A percentile compares a stretch with the other conserved stretches of the same genome.
Conservation (phyloP, 352 stramenopile genomes). For the Pythium insidiosum region DNA sequence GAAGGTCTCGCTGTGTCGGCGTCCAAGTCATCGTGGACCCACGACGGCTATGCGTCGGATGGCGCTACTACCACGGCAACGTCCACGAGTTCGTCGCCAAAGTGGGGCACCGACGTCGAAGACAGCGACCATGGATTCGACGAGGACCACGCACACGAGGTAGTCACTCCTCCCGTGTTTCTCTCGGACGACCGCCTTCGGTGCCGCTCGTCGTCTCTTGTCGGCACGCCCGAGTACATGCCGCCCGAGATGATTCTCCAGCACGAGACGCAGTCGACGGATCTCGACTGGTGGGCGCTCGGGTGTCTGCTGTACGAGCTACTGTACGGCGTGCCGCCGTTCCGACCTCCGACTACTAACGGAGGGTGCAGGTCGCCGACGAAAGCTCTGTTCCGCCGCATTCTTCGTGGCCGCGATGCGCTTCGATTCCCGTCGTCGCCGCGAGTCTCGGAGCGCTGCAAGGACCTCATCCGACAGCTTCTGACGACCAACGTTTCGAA, state of each 20-base stretch:
- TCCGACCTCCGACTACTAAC: constrained; percentile 15
- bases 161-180: background rate
- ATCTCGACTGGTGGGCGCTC: constrained; percentile 75
- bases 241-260: constrained; percentile 79
- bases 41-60: no score
- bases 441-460: constrained; percentile 13
- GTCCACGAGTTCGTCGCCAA: no score
- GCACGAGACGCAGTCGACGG: constrained; percentile 11
- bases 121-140: background rate
- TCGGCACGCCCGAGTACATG: constrained; percentile 70
- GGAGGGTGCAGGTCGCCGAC: no score
- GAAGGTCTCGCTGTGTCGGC: constrained; percentile 8
- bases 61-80: no score
- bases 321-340: constrained; percentile 52
- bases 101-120: no score
- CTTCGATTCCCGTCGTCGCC: constrained; percentile 28
- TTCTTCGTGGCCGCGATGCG: constrained; percentile 28
- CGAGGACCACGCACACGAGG: background rate
- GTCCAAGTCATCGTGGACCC: background rate
- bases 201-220: constrained; percentile 74
- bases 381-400: constrained; percentile 41
- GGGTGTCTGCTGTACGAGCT: constrained; percentile 75
- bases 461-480: constrained; percentile 19
- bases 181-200: constrained; percentile 68
- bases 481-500: constrained; percentile 10